A percentile compares a stretch with the other conserved stretches of the same genome.
phyloP scores from a whole-genome alignment of 2,329 filamentous ascomycete genomes.

The Acephala macrosclerotiorum region DNA sequence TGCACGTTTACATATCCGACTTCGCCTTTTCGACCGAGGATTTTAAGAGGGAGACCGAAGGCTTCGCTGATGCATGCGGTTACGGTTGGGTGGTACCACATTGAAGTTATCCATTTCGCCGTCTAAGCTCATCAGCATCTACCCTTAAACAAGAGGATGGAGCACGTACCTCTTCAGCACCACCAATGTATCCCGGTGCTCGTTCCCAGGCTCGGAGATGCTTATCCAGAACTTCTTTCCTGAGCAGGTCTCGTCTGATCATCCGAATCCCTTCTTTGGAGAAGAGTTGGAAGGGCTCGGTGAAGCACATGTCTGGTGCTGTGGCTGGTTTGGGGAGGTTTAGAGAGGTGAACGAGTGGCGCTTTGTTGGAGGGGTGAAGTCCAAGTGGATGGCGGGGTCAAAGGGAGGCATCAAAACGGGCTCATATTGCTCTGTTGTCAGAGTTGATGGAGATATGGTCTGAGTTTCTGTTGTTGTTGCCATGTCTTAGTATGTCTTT shows the following conservation, averaged over 20 bases:
- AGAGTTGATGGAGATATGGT: background rate
- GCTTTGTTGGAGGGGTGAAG: constrained; percentile 18
- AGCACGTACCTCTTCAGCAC: constrained; percentile 21
- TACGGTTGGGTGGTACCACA: constrained; percentile 28
- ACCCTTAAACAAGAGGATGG: too few species aligned
- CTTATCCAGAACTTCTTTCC: constrained; percentile 27
- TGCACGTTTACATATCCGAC: constrained; percentile 29
- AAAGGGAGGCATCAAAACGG: constrained; percentile 12
- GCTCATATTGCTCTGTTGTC: background rate
- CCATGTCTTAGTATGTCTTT: too few species aligned
- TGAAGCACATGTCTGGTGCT: constrained; percentile 25
- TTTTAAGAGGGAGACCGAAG: constrained; percentile 24
- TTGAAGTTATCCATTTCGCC: constrained; percentile 22
- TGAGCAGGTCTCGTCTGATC: constrained; percentile 25
- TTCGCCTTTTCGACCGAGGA: constrained; percentile 23
- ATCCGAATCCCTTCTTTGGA: constrained; percentile 27
- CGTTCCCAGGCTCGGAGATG: constrained; percentile 23
- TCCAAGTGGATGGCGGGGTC: constrained; percentile 27
- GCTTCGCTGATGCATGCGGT: constrained; percentile 24
- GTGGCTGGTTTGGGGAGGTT: constrained; percentile 20
- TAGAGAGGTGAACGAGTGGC: constrained; percentile 25
- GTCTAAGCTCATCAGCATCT: constrained; percentile 18
- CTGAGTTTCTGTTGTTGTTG: background rate
- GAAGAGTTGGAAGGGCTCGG: constrained; percentile 29
- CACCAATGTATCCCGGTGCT: constrained; percentile 22